Evolutionary conservation across 805 yeast species (phyloP).

Genomic region (Ogataea degrootiae): DNA sequence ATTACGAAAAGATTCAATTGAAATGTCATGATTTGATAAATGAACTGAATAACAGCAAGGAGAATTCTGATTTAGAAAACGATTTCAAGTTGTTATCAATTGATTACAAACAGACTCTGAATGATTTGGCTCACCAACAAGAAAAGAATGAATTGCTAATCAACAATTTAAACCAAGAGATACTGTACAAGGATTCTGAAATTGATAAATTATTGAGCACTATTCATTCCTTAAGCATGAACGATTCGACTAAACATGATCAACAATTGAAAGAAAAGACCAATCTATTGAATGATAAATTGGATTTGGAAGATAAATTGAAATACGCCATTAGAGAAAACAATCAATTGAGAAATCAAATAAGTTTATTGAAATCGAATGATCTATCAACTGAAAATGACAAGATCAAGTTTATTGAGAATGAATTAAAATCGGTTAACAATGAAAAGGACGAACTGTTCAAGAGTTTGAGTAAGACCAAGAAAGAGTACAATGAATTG

Average conservation of each 20-base stretch:
- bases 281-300: conserved; percentile 32
- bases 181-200: conserved; percentile 35
- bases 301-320: conserved; percentile 35
- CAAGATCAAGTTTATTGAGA: conserved; percentile 3
- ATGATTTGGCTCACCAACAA: conserved; percentile 21
- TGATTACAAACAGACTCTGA: conserved; percentile 27
- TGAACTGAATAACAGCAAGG: conserved; percentile 6
- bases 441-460: conserved; percentile 10
- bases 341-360: conserved; percentile 26
- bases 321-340: conserved; percentile 35
- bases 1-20: conserved; percentile 30
- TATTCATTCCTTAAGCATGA: conserved; percentile 22
- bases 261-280: conserved; percentile 31
- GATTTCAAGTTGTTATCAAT: conserved; percentile 36
- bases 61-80: conserved; percentile 29
- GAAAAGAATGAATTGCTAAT: conserved; percentile 5
- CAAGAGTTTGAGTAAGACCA: conserved; percentile 9
- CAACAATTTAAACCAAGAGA: conserved; percentile 9
- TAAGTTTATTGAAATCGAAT: conserved; percentile 26
- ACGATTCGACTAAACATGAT: conserved; percentile 27
- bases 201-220: conserved; percentile 29
- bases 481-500: conserved; percentile 12
- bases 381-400: not conserved
- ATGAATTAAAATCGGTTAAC: conserved; percentile 11
- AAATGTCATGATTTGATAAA: conserved; percentile 11